Evolutionary conservation across 2,329 filamentous ascomycete species (phyloP), one percentile per base, ranked within the genome.

Genomic region (Apiospora sp.): DNA sequence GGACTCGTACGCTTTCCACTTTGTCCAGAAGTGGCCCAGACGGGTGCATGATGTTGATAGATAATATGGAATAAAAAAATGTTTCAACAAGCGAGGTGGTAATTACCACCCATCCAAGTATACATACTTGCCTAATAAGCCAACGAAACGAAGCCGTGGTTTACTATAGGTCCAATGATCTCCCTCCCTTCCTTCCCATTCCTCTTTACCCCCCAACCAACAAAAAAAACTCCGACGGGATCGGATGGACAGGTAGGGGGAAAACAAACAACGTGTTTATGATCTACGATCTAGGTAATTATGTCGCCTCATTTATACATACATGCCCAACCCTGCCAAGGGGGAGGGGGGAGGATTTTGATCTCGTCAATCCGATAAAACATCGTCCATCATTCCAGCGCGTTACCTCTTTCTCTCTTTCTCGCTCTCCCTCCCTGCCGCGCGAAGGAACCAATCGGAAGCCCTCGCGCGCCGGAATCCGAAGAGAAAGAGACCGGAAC

Each of bases 61-160:
- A 16, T 22, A 37, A 22, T 19, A 61, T 10, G 19, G 37, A 12
- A 30, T 30, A 2, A 12, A n/a, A n/a, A 10, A 61, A 34, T 12
- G 54, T 61, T 61, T 61, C 54, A 61, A 61, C 16, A 61, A 61
- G 27, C 54, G 54, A 61, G 30, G 54, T 61, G 16, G 54, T 61
- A 61, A 61, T 37, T 12, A 34, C 27, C 54, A 19, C 27, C 51
- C 51, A 30, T 30, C n/a, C 51, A 54, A 30, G 13, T 54, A 3
- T 48, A 48, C 46, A 7, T 51, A 51, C n/a, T 13, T 27, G 24
- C n/a, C 5, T 24, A 30, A 30, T 30, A 22, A 14, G 14, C 7
- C 30, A 61, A 61, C 54, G 54, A 61, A 61, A 61, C 54, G 7
- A 37, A 49, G n/a, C 46, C n/a, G n/a, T 19, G 7, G 54, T 61